Conservation (phyloP, 805 yeast genomes). For the Spathaspora boniae region DNA sequence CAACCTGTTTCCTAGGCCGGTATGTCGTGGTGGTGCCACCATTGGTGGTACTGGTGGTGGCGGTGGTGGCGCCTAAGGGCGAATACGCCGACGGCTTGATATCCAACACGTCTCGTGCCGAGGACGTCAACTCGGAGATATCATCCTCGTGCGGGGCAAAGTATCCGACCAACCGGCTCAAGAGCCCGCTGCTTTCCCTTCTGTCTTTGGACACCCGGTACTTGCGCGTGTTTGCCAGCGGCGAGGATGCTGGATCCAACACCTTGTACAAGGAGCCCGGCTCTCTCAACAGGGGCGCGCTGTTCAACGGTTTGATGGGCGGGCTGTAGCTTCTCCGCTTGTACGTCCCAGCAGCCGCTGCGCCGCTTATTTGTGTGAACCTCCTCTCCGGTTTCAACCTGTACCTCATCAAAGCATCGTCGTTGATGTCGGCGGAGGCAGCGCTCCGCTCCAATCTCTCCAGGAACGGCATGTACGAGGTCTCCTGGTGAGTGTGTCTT, state of each 20-base stretch:
- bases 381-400: not conserved
- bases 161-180: slow-evolving; percentile 8
- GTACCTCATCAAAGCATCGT: not conserved
- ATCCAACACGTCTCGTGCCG: slow-evolving; percentile 14
- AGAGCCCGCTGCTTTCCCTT: slow-evolving; percentile 4
- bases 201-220: slow-evolving; percentile 5
- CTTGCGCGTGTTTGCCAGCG: not conserved
- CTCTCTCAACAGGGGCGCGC: not conserved
- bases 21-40: no score
- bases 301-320: slow-evolving; percentile 4
- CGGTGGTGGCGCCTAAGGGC: no score
- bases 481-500: not conserved
- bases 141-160: slow-evolving; percentile 13
- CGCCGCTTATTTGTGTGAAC: not conserved
- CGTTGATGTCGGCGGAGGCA: no score
- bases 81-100: no score
- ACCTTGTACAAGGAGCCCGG: slow-evolving; percentile 6
- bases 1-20: slow-evolving; percentile 13
- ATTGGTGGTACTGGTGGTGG: no score
- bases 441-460: no score
- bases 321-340: slow-evolving; percentile 1
- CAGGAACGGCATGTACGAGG: no score
- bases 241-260: slow-evolving; percentile 2
- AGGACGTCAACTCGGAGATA: slow-evolving; percentile 13
- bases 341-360: not conserved